phyloP scores from a whole-genome alignment of 139 green algal species.

The Coccomyxa sp. region DNA sequence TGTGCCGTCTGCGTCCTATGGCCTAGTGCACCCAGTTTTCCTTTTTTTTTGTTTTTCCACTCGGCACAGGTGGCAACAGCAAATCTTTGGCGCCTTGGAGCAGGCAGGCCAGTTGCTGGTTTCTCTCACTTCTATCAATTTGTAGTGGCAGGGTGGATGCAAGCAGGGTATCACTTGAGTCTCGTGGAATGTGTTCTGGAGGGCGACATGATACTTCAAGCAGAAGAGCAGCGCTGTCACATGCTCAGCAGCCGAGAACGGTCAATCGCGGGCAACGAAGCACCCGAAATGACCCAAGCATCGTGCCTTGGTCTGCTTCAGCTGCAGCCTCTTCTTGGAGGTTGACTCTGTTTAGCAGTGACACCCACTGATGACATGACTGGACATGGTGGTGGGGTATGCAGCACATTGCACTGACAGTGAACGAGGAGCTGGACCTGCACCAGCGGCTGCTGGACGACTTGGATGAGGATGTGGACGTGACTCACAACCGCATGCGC shows the following conservation, averaged over 20 bases:
- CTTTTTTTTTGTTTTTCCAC: background rate
- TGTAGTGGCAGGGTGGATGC: too few relatives aligned
- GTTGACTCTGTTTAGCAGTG: background rate
- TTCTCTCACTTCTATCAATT: background rate
- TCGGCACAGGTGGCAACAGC: background rate
- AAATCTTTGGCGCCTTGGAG: background rate
- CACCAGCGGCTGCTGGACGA: conserved; percentile 82
- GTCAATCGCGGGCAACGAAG: background rate
- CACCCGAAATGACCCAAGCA: background rate
- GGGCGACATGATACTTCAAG: background rate
- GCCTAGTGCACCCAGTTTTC: too few relatives aligned
- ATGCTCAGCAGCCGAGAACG: background rate
- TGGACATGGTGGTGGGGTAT: background rate
- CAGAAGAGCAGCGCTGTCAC: background rate
- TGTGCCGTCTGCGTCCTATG: background rate
- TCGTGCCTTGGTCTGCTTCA: background rate
- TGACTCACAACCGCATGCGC: conserved; percentile 54
- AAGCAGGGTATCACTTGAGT: too few relatives aligned
- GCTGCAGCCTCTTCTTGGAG: background rate
- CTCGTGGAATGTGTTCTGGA: too few relatives aligned
- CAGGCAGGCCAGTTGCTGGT: background rate
- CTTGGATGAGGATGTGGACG: conserved; percentile 77
- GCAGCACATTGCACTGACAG: conserved; percentile 82
- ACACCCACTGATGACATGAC: background rate
- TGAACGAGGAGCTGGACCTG: conserved; percentile 84